Evolutionary conservation across 176 grass and related monocot species (phyloP), one percentile per base, ranked within the genome.

Genomic region (Rhipidocladum racemiflorum): DNA sequence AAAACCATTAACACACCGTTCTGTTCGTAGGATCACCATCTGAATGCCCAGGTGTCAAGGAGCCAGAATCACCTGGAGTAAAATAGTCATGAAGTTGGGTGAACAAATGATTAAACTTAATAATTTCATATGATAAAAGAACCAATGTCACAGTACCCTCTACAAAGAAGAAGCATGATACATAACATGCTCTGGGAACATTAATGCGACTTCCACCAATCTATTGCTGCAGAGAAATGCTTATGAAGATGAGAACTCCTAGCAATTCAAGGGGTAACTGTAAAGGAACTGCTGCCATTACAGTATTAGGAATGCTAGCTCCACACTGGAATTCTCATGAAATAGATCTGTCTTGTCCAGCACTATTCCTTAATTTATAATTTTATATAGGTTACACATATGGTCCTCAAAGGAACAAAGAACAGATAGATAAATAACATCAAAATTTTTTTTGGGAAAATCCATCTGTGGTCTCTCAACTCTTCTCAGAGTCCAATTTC

Each of bases 1-100:
- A 21, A 64, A 69, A 49, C 3, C 10, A 72, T 63, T 67, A 27
- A 88, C 89, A 6, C 32, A 90, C 88, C 79, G 88, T 90, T 86
- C 79, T 90, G 40, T 90, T 90, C 79, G 79, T 86, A 34, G 59
- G 86, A 86, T 90, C 84, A 2, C 79, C 84, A 74, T 90, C 88
- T 68, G 84, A 90, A 68, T 83, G 79, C 4, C 73, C 84, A 74
- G 88, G 88, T 28, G 88, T 67, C 1, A 51, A 90, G 15, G 88
- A 90, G 20, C 88, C 84, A 83, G 84, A 86, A 83, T 90, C 88
- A 68, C 84, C 88, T 90, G 79, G 54, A 78, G 24, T 79, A 45
- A 14, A 81, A 59, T 74, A 81, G 46, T 74, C 24, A 83, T 67
- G 32, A 57, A 90, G 9, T 46, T 74, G 24, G 35, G 39, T 73